Percentiles rank a stretch among this genome's conserved stretches.
These are phyloP conservation scores for Fusarium coicis DNA, from an alignment of 2,329 filamentous ascomycete genomes.

Conservation along the genomic window DNA sequence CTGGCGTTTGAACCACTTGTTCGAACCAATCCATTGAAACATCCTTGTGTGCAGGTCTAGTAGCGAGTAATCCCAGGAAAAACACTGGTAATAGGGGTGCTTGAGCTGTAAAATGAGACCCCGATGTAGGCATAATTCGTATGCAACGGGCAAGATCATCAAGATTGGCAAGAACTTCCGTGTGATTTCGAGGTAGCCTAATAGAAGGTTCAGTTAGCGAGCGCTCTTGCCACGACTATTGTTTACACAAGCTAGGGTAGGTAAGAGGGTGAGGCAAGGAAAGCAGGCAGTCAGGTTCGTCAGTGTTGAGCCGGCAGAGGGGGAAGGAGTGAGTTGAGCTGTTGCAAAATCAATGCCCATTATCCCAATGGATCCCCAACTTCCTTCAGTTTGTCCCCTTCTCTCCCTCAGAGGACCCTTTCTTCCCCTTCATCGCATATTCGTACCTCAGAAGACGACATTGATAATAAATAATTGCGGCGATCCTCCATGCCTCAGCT, in stretches of 20 bases:
- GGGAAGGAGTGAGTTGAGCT: not conserved
- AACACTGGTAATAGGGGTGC: slow-evolving; percentile 56
- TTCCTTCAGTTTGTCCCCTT: not conserved
- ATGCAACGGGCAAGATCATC: slow-evolving; percentile 51
- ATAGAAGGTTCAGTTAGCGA: slow-evolving; percentile 3
- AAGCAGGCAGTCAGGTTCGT: not conserved
- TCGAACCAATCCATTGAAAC: slow-evolving; percentile 52
- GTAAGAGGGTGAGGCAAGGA: not conserved
- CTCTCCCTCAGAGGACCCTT: not conserved
- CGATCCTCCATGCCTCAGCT: slow-evolving; percentile 55
- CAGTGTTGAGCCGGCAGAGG: not conserved
- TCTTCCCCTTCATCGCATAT: not conserved
- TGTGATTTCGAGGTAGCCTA: slow-evolving; percentile 53
- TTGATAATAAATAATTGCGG: slow-evolving; percentile 53
- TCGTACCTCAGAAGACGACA: slow-evolving; percentile 53
- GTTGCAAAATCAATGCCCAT: not conserved
- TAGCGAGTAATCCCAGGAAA: slow-evolving; percentile 52
- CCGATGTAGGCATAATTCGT: slow-evolving; percentile 54
- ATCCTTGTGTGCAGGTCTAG: slow-evolving; percentile 40
- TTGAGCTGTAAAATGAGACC: slow-evolving; percentile 54
- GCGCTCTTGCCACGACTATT: not conserved
- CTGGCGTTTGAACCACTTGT: slow-evolving; percentile 50
- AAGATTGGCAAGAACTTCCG: slow-evolving; percentile 48
- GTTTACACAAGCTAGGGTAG: not conserved
- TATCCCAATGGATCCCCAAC: not conserved